Conservation (phyloP, 2,329 filamentous ascomycete species). For the Pseudogymnoascus sp. region DNA sequence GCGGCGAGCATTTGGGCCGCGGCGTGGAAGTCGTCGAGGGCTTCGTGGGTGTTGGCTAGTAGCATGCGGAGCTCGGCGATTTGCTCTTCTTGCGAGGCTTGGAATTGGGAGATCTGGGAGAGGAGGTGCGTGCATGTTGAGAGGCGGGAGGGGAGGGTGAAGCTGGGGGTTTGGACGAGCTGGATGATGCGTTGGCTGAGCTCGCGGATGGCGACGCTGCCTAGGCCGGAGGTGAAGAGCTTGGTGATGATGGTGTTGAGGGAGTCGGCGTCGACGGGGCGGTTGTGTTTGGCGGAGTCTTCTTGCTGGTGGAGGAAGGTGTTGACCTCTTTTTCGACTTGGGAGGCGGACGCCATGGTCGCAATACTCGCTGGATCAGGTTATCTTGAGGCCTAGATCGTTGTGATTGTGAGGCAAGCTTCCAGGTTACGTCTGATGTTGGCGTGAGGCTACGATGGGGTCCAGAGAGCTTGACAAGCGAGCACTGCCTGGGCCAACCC, state of each 20-base stretch:
- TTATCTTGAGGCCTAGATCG: neutral
- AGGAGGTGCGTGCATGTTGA: constrained; percentile 69
- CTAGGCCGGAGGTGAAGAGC: constrained; percentile 26
- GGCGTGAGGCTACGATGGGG: neutral
- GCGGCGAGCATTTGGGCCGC: constrained; percentile 73
- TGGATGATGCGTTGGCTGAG: constrained; percentile 47
- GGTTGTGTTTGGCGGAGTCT: constrained; percentile 32
- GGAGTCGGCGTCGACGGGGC: constrained; percentile 20
- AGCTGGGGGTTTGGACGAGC: constrained; percentile 50
- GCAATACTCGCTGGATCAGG: neutral
- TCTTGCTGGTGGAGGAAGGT: constrained; percentile 36
- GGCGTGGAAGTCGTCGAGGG: constrained; percentile 68
- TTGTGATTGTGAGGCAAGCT: neutral
- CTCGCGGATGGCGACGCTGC: constrained; percentile 28
- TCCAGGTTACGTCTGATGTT: neutral
- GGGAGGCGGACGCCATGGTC: constrained; percentile 28
- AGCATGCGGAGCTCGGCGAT: constrained; percentile 70
- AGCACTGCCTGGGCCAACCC: neutral
- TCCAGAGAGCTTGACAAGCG: neutral
- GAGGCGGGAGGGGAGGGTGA: constrained; percentile 60
- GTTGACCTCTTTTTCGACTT: constrained; percentile 38
- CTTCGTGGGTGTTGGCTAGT: constrained; percentile 75
- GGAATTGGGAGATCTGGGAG: constrained; percentile 49
- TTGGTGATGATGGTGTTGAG: constrained; percentile 27
- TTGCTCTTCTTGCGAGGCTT: constrained; percentile 69